phyloP scores from a whole-genome alignment of 768 basidiomycete genomes.

The Suillus variegatus region DNA sequence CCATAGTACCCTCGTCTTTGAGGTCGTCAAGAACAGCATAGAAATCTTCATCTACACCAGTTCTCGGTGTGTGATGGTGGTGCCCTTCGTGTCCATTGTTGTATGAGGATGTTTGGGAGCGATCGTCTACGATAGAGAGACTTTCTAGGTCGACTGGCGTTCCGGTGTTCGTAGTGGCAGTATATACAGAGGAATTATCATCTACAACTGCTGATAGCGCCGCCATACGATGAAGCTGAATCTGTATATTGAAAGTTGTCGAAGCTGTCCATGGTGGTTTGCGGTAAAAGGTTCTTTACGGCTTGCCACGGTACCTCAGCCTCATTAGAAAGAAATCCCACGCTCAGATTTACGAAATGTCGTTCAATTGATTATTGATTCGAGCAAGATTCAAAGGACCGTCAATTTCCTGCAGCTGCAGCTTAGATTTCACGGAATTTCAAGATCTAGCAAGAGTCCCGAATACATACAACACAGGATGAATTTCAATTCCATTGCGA shows the following conservation, averaged over 20 bases:
- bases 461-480: constrained; percentile 1
- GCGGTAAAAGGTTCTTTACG: constrained; percentile 4
- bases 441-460: background rate
- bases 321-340: background rate
- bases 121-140: constrained; percentile 69
- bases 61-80: constrained; percentile 31
- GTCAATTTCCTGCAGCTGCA: too few species aligned
- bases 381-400: too few species aligned
- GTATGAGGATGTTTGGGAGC: constrained; percentile 42
- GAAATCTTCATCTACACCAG: constrained; percentile 76
- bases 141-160: constrained; percentile 63
- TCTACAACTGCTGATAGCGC: constrained; percentile 67
- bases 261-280: constrained; percentile 69
- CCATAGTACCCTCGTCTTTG: constrained; percentile 76
- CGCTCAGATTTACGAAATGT: background rate
- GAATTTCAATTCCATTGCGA: background rate
- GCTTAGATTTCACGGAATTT: background rate
- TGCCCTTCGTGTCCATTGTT: constrained; percentile 35
- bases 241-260: constrained; percentile 82
- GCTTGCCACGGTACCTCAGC: background rate
- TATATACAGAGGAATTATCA: constrained; percentile 81
- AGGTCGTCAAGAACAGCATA: constrained; percentile 88
- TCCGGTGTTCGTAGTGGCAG: constrained; percentile 63
- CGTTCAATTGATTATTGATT: too few species aligned
- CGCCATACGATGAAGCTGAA: constrained; percentile 78